Evolutionary conservation across 164 flowering plant genomes (phyloP).

Genomic region (Saururus chinensis): DNA sequence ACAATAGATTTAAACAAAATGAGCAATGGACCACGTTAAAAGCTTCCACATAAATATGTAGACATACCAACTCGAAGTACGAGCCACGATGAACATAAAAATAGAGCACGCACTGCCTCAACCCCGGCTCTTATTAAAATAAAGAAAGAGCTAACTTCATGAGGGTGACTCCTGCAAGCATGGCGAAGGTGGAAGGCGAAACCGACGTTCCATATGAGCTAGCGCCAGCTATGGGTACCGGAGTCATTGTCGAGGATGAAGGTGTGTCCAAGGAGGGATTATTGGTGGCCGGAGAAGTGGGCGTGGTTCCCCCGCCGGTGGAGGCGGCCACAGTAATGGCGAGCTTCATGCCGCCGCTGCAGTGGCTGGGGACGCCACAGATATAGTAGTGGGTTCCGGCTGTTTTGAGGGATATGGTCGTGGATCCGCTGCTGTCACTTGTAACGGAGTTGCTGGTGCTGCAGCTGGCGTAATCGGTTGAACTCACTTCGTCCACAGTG

Average conservation of each 20-base stretch:
- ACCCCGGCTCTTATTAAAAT: background rate
- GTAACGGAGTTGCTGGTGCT: conserved; percentile 14
- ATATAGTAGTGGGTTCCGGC: conserved; percentile 43
- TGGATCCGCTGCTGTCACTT: conserved; percentile 26
- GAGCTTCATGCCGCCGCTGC: conserved; percentile 43
- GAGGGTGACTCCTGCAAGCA: conserved; percentile 6
- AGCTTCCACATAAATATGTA: too few relatives aligned
- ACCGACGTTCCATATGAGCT: conserved; percentile 5
- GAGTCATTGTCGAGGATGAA: background rate
- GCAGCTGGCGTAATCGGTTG: conserved; percentile 36
- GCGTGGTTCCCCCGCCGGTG: background rate
- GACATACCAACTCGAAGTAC: too few relatives aligned
- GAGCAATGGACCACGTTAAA: too few relatives aligned
- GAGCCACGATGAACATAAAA: background rate
- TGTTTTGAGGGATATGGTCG: conserved; percentile 29
- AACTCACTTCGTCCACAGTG: conserved; percentile 37
- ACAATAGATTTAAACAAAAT: too few relatives aligned
- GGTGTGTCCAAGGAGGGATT: conserved; percentile 1
- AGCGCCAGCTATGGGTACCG: background rate
- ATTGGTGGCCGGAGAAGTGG: conserved; percentile 5
- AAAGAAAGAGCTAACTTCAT: conserved; percentile 1
- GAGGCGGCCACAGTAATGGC: conserved; percentile 21
- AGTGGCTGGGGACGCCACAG: conserved; percentile 34
- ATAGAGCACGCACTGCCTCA: conserved; percentile 1
- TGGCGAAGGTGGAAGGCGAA: conserved; percentile 10